Evolutionary conservation across 192 early-diverging fungal genomes (phyloP).

Genomic region (Diversispora epigaea): DNA sequence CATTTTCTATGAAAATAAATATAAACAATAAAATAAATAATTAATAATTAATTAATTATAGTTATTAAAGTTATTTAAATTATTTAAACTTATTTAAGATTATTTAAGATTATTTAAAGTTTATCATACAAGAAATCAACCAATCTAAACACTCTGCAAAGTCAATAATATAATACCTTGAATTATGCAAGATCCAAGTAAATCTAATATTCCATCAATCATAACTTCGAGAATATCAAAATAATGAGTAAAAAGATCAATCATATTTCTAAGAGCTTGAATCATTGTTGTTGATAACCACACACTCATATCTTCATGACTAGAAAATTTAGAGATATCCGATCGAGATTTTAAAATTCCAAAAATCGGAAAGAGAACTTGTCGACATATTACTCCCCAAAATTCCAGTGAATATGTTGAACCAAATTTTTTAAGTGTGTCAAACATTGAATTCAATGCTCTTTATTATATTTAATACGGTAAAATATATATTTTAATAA

Average conservation of each 20-base stretch:
- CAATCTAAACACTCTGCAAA: no score
- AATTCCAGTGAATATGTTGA: slow-evolving; percentile 68
- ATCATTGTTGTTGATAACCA: slow-evolving; percentile 96
- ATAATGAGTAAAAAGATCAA: slow-evolving; percentile 81
- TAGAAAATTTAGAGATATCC: slow-evolving; percentile 58
- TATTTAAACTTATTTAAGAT: no score
- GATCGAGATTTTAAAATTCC: slow-evolving; percentile 70
- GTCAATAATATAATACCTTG: slow-evolving; percentile 56
- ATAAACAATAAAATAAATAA: not conserved
- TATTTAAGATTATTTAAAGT: no score
- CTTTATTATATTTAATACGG: slow-evolving; percentile 31
- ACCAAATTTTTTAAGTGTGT: slow-evolving; percentile 77
- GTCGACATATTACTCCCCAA: slow-evolving; percentile 80
- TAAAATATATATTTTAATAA: no score
- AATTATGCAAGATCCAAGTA: slow-evolving; percentile 82
- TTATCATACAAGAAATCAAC: no score
- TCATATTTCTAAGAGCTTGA: slow-evolving; percentile 83
- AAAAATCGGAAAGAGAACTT: slow-evolving; percentile 90
- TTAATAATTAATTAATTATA: not conserved
- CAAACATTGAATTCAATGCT: slow-evolving; percentile 82
- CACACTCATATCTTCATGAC: slow-evolving; percentile 82
- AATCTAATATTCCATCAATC: slow-evolving; percentile 75
- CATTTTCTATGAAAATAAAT: slow-evolving; percentile 60
- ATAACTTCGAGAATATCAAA: slow-evolving; percentile 69
- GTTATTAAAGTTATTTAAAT: no score